Percentiles rank a stretch among this genome's conserved stretches.
Conservation (phyloP, 495 filamentous ascomycete species). For the Extremus antarcticus region DNA sequence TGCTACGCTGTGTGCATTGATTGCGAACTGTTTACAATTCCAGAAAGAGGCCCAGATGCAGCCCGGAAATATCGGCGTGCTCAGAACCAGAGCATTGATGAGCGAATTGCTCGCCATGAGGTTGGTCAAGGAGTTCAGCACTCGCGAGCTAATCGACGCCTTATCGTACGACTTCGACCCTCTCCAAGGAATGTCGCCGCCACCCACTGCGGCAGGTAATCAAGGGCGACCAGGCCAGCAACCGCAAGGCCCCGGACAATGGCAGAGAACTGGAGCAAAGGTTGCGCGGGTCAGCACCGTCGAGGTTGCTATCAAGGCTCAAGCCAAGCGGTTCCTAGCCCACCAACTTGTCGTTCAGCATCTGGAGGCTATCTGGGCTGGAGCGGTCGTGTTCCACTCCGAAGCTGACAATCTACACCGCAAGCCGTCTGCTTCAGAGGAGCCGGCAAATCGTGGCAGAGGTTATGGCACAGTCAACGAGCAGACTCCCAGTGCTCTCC, state of each 20-base stretch:
- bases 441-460: conserved; percentile 10
- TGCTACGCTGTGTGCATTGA: conserved; percentile 75
- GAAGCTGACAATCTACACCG: conserved; percentile 73
- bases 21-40: conserved; percentile 91
- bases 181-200: conserved; percentile 61
- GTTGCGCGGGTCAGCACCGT: conserved; percentile 75
- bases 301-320: conserved; percentile 79
- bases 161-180: conserved; percentile 91
- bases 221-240: conserved; percentile 21
- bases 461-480: conserved; percentile 29
- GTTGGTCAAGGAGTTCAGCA: conserved; percentile 76
- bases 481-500: conserved; percentile 11
- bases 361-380: conserved; percentile 90
- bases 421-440: conserved; percentile 22
- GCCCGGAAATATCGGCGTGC: conserved; percentile 71
- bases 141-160: conserved; percentile 79
- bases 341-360: conserved; percentile 86
- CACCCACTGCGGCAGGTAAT: conserved; percentile 15
- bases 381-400: conserved; percentile 84
- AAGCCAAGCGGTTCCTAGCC: conserved; percentile 79
- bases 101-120: conserved; percentile 89
- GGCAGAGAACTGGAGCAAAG: conserved; percentile 32
- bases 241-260: conserved; percentile 13
- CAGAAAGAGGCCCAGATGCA: conserved; percentile 70
- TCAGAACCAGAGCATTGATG: conserved; percentile 70